Conservation (phyloP, 257 asterid species). For the Solanum pinnatisectum region DNA sequence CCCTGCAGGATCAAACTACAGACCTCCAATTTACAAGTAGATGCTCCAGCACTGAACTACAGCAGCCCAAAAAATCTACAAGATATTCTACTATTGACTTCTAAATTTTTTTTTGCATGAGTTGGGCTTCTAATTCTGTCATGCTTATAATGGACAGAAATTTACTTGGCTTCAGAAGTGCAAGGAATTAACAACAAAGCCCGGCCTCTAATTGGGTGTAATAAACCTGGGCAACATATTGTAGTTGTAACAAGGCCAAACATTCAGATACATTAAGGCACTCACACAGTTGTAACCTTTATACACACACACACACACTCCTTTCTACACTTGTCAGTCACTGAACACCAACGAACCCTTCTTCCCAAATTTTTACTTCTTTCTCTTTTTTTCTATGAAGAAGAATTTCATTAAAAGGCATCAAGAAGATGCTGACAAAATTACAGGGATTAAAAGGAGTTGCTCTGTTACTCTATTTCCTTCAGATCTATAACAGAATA, state of each 20-base stretch:
- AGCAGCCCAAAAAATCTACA: background rate
- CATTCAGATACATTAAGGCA: background rate
- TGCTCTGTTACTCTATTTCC: background rate
- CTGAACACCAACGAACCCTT: background rate
- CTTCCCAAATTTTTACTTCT: background rate
- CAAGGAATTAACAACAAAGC: background rate
- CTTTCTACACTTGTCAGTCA: background rate
- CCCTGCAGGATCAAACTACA: background rate
- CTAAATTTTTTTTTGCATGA: background rate
- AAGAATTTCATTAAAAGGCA: background rate
- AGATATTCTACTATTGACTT: background rate
- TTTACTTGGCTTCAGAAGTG: background rate
- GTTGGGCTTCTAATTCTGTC: background rate
- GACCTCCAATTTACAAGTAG: background rate
- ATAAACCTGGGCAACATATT: background rate
- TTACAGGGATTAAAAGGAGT: background rate
- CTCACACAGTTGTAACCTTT: background rate
- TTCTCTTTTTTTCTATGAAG: background rate
- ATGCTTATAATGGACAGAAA: background rate
- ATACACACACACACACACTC: background rate
- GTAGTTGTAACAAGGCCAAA: background rate
- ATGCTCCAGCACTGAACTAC: background rate
- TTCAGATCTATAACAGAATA: background rate
- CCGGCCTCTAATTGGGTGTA: background rate
- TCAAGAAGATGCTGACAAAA: background rate